Base-by-base conservation (phyloP, 169 alveolate species). In the Plasmodium sp. region DNA sequence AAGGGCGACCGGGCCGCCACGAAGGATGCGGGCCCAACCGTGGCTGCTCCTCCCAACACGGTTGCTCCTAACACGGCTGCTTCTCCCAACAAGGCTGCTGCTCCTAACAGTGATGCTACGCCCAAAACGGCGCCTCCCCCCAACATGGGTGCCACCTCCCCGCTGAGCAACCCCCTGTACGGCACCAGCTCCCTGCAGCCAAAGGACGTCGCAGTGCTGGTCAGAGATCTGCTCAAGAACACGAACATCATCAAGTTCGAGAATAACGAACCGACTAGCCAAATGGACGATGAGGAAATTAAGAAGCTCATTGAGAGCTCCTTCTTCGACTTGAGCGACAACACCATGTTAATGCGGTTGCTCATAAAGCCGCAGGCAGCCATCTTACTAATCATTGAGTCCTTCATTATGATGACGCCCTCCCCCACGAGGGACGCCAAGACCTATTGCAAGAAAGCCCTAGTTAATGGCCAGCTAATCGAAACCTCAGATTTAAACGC, bases 351-450 rank as follows among this genome's bases (percentile, higher is more conserved):
- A 79, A 84, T 88, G 14, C 94, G 88, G 4, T 79, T 88, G 74
- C 67, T 88, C 79, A 10, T 88, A 88, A 88, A 88, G 81, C 94
- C 94, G 67, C 94, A 88, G 71, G 86, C 94, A 16, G 77, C 75
- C 67, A 79, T 88, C 22, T 41, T 88, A 58, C 58, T 56, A 10
- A 79, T 88, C 22, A 88, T 88, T 58, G 90, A 88, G 54, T 88
- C 94, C 5, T 88, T 88, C n/a, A 79, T 88, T 39, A 18, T 79
- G 39, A 88, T 88, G 94, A 88, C 94, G 7, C 94, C 94, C 3
- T 88, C 94, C 7, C 94, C 94, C 16, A 58, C 80, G 43, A 51
- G 88, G 22, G 94, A 88, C 43, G 94, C 94, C 22, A 88, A 41
- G 79, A 34, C 82, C 39, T 88, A 36, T 79, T 88, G 94, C 45